Percentiles rank a stretch among this genome's conserved stretches.
These are phyloP conservation scores for Suillus weaverae DNA, from an alignment of 768 basidiomycete species.

Conservation along the genomic window DNA sequence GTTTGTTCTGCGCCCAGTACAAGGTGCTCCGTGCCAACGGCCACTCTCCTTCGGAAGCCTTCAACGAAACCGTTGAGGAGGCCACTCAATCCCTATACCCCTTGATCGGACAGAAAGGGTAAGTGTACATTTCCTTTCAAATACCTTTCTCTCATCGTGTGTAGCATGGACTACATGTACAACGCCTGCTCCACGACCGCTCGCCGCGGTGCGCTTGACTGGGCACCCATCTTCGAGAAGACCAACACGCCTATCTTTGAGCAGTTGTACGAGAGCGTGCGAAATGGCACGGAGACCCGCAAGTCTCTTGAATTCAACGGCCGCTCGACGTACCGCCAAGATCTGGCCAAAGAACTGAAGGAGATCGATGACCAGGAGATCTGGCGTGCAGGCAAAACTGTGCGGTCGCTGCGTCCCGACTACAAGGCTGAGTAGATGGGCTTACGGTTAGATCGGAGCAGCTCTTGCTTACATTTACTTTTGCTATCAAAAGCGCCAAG, in stretches of 20 bases:
- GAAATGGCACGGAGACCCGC: conserved; percentile 94
- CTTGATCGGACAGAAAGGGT: conserved; percentile 93
- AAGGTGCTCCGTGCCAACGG: conserved; percentile 95
- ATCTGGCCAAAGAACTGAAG: conserved; percentile 87
- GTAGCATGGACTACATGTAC: conserved; percentile 99
- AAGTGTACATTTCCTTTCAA: conserved; percentile 26
- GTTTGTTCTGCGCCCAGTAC: conserved; percentile 99
- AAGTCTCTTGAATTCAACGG: conserved; percentile 97
- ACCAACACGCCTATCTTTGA: conserved; percentile 95
- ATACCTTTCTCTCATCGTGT: conserved; percentile 1
- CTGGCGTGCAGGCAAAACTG: conserved; percentile 95
- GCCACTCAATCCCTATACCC: conserved; percentile 98
- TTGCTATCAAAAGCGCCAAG: conserved; percentile 19
- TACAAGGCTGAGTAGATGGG: conserved; percentile 61
- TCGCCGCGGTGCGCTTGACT: conserved; percentile 97
- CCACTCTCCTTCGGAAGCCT: conserved; percentile 96
- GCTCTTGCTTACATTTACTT: conserved; percentile 7
- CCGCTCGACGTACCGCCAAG: conserved; percentile 87
- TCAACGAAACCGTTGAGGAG: conserved; percentile 99
- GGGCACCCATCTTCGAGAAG: conserved; percentile 96
- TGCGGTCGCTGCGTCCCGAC: conserved; percentile 86
- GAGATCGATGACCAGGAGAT: conserved; percentile 99
- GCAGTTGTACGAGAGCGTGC: conserved; percentile 91
- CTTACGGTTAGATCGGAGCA: not conserved
- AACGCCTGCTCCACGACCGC: conserved; percentile 99